Base-by-base conservation (phyloP, 2,329 filamentous ascomycete genomes). In the Bipolaris victoriae region DNA sequence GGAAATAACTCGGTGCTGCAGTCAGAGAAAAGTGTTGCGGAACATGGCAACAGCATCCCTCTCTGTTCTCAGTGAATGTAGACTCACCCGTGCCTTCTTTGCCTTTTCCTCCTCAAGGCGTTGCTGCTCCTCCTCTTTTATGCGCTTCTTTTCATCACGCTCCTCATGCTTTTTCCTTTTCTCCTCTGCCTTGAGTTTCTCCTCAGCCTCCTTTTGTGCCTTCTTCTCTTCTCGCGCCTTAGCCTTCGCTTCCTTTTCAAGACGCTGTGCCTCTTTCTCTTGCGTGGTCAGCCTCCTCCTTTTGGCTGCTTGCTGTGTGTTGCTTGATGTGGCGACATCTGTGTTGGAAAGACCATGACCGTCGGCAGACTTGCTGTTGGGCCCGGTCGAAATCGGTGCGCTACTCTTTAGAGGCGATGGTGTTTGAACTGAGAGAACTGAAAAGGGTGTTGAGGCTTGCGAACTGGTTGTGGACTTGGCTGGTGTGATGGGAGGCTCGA, bases 41-140 rank as follows among this genome's bases (percentile, higher is more conserved):
- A 36, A 48, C 31, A 47, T 47, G 45, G 11, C 44, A 26, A 44
- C 11, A 5, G n/a, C 15, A 45, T 35, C 11, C 16, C 40, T 18
- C 7, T 15, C 63, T 39, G 2, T 11, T 15, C 9, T 26, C 31
- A 24, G 68, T 57, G 20, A 16, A 6, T 5, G 4, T 67, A 18
- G 35, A 67, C 77, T 66, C 70, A 80, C 78, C 55, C 75, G 76
- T 52, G 74, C 67, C 58, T 78, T 78, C 62, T 72, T 73, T 46
- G 65, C 64, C 57, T 74, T 74, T 51, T 76, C 70, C 49, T 76
- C 71, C 15, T 71, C 67, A 52, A 80, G 81, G 57, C 74, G 72
- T 39, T 78, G 81, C 62, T 83, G 80, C 52, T 81, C 78, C 58
- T 82, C 77, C n/a, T 79, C 79, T 49, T 76, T 76, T 10, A 77